Base-by-base conservation (phyloP, 2,329 filamentous ascomycete genomes). In the Parastagonospora avenae region DNA sequence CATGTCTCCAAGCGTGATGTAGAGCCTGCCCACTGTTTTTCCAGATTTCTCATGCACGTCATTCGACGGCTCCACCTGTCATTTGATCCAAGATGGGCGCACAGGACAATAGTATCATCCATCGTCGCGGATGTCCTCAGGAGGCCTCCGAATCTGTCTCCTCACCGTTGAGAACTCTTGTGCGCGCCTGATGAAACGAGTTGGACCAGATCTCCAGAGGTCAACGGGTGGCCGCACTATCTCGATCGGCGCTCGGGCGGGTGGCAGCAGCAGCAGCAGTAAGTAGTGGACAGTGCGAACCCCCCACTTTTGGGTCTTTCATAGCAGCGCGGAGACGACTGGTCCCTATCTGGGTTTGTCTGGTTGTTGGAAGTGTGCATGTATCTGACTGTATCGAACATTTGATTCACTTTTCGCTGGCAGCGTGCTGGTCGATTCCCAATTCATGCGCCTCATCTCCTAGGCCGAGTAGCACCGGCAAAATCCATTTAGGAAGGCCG, bases 221-320 rank as follows among this genome's bases (percentile, higher is more conserved):
- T 12, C 38, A 40, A 39, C 50, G 57, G 55, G 46, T 60, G 51
- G 50, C 52, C 51, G 50, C 57, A 49, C 54, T 44, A 57, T 54
- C 58, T 55, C 32, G 55, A 62, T 60, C 50, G 48, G 30, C 15
- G 41, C 28, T 31, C 28, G 50, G 31, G 8, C 15, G 30, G 12
- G 32, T 8, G 30, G 30, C 30, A 32, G 30, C n/a, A 32, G 30
- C 30, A 32, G 30, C 4, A 32, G 19, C 5, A 24, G 19, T 5
- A 24, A 5, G 19, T 5, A 3, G 19, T 24, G 19, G 19, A 24
- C 19, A 24, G 5, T 24, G 19, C 19, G 19, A 24, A 24, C 19
- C 19, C 19, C 19, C 3, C 19, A 5, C 19, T 24, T 24, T 24
- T 5, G 19, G 5, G 19, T 24, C 3, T 3, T 24, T 24, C 19